phyloP scores from a whole-genome alignment of 441 rosid species.

The Croton setiger region DNA sequence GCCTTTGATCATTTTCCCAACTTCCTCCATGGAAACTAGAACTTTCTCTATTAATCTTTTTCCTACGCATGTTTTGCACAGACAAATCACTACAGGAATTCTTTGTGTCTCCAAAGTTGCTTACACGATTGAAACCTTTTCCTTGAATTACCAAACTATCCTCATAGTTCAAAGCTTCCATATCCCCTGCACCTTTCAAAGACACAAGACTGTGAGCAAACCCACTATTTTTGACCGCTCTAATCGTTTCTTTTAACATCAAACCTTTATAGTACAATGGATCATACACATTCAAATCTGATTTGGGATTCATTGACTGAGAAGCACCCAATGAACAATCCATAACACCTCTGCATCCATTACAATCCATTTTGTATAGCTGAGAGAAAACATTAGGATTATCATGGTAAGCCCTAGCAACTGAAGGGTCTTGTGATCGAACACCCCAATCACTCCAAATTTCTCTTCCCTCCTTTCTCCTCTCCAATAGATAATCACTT shows the following conservation, averaged over 20 bases:
- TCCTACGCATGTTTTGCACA: constrained; percentile 21
- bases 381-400: constrained; percentile 22
- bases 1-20: constrained; percentile 21
- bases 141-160: constrained; percentile 44
- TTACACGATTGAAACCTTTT: constrained; percentile 29
- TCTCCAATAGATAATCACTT: constrained; percentile 33
- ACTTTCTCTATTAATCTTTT: constrained; percentile 23
- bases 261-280: constrained; percentile 12
- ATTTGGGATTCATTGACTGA: constrained; percentile 20
- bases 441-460: constrained; percentile 14
- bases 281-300: constrained; percentile 19
- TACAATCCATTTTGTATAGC: constrained; percentile 21
- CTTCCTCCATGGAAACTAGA: constrained; percentile 22
- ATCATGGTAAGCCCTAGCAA: constrained; percentile 27
- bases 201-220: constrained; percentile 28
- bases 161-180: constrained; percentile 29
- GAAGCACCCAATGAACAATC: constrained; percentile 25
- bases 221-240: constrained; percentile 23
- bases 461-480: constrained; percentile 29
- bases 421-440: constrained; percentile 21
- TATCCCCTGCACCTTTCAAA: constrained; percentile 22
- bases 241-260: constrained; percentile 24
- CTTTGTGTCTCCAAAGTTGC: constrained; percentile 28
- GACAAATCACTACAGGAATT: constrained; percentile 26
- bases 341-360: constrained; percentile 21